phyloP scores from a whole-genome alignment of 2,329 filamentous ascomycete genomes.

The Tolypocladium paradoxum region DNA sequence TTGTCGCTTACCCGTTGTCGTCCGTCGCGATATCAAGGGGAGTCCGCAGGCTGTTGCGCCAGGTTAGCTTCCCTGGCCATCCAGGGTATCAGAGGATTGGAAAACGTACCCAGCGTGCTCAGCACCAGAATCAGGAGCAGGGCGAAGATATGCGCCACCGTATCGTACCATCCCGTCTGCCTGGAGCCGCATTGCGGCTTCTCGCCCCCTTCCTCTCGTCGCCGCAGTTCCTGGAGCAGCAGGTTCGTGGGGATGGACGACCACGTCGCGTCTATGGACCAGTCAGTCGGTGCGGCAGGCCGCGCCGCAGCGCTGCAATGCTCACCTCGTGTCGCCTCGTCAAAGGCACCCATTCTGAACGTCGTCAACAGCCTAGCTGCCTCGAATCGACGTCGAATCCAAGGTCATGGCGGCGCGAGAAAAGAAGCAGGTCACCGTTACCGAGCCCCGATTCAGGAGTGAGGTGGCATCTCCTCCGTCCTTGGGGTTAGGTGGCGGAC shows the following conservation, averaged over 20 bases:
- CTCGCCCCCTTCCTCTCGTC: slow-evolving; percentile 30
- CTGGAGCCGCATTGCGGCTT: slow-evolving; percentile 43
- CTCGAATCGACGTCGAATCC: not conserved
- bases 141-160: slow-evolving; percentile 55
- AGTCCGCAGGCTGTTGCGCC: slow-evolving; percentile 47
- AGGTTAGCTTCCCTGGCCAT: not conserved
- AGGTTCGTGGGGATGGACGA: slow-evolving; percentile 40
- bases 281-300: not conserved
- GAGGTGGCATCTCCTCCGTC: not conserved
- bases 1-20: slow-evolving; percentile 46
- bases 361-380: slow-evolving; percentile 1
- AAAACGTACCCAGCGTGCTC: slow-evolving; percentile 40
- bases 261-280: slow-evolving; percentile 23
- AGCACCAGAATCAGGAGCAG: slow-evolving; percentile 53
- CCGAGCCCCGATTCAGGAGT: not conserved
- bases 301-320: not conserved
- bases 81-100: not conserved
- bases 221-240: slow-evolving; percentile 41
- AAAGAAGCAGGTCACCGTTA: not conserved
- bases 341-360: slow-evolving; percentile 6
- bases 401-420: slow-evolving; percentile 2
- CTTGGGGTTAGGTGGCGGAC: not conserved
- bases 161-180: slow-evolving; percentile 50
- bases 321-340: slow-evolving; percentile 8
- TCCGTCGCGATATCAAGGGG: slow-evolving; percentile 51